Evolutionary conservation across 2,329 filamentous ascomycete species (phyloP).

Genomic region (Cordyceps farinosa): DNA sequence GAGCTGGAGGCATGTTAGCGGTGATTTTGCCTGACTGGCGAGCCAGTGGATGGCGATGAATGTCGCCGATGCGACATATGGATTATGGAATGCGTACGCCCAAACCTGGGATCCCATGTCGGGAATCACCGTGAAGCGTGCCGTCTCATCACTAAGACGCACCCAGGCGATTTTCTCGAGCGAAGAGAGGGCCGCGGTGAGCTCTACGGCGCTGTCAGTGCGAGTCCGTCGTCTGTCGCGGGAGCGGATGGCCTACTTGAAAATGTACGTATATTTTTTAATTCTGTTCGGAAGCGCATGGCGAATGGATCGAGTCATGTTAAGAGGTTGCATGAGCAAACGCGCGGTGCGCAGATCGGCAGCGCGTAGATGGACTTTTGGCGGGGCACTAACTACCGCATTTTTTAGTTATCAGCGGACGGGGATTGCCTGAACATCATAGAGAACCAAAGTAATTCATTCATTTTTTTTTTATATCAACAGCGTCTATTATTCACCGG

Average conservation of each 20-base stretch:
- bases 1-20: constrained; percentile 38
- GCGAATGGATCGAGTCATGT: constrained; percentile 25
- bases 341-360: background rate
- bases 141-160: constrained; percentile 78
- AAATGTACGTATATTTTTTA: constrained; percentile 64
- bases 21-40: background rate
- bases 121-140: constrained; percentile 93
- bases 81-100: constrained; percentile 59
- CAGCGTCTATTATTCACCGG: no score
- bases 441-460: no score
- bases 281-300: constrained; percentile 64
- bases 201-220: constrained; percentile 36
- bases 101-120: constrained; percentile 95
- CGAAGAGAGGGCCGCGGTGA: constrained; percentile 60
- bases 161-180: constrained; percentile 86
- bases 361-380: constrained; percentile 3
- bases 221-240: background rate
- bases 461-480: no score
- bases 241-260: constrained; percentile 43
- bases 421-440: no score
- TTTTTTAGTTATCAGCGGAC: no score
- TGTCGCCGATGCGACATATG: background rate
- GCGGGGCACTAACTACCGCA: constrained; percentile 8
- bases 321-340: constrained; percentile 10
- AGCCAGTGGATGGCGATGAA: background rate